Percentiles rank a stretch among this genome's conserved stretches.
Conservation (phyloP, 345 rosid species). For the Camelina sativa region DNA sequence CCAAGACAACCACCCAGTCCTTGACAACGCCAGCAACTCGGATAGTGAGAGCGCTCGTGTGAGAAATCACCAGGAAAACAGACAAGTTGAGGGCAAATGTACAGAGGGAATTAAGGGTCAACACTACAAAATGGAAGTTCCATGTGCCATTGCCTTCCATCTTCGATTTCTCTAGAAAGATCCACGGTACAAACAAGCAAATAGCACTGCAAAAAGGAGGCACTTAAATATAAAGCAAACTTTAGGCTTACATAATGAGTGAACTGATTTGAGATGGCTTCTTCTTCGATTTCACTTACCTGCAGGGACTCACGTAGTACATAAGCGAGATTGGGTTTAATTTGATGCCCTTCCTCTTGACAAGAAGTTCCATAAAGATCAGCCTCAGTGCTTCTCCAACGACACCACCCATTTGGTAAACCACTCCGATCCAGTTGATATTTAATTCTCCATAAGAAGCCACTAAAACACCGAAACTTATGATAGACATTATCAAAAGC, state of each 20-base stretch:
- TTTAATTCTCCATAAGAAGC: conserved; percentile 94
- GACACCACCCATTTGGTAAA: conserved; percentile 99
- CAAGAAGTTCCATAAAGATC: conserved; percentile 93
- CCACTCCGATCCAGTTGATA: conserved; percentile 98
- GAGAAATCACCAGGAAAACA: conserved; percentile 94
- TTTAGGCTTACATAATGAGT: background rate
- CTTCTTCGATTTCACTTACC: conserved; percentile 50
- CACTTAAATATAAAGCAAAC: conserved; percentile 19
- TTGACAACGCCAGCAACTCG: conserved; percentile 99
- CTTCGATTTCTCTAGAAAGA: conserved; percentile 88
- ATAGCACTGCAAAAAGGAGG: conserved; percentile 67
- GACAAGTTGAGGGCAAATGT: conserved; percentile 98
- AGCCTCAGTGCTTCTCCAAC: conserved; percentile 90
- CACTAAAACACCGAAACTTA: conserved; percentile 94
- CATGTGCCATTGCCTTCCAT: conserved; percentile 80
- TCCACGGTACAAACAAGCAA: conserved; percentile 92
- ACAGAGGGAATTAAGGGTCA: conserved; percentile 82
- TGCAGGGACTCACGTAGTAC: conserved; percentile 99
- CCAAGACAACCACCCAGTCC: conserved; percentile 97
- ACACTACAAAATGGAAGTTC: conserved; percentile 69
- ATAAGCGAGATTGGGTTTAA: conserved; percentile 86
- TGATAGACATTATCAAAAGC: conserved; percentile 93
- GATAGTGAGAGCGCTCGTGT: conserved; percentile 96
- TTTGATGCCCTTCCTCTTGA: conserved; percentile 93
- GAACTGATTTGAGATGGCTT: conserved; percentile 23